phyloP scores from a whole-genome alignment of 352 stramenopile species.

The Globisporangium uncinulatum region DNA sequence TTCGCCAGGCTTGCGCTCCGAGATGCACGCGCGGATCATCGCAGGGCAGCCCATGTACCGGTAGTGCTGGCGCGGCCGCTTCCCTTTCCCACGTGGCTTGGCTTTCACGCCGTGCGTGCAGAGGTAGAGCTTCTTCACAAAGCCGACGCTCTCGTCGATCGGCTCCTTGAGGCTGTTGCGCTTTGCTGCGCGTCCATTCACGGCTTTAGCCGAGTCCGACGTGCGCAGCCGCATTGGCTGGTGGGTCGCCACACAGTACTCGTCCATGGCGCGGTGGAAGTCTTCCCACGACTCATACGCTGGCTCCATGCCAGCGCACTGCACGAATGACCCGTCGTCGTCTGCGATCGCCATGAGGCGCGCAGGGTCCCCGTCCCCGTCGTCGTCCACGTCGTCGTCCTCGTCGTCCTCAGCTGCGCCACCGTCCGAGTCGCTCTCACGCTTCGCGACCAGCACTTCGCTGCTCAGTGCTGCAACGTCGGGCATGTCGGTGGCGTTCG shows the following conservation, averaged over 20 bases:
- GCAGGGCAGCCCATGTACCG: conserved; percentile 79
- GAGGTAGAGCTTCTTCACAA: conserved; percentile 83
- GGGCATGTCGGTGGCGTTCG: conserved; percentile 13
- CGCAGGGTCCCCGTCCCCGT: conserved; percentile 27
- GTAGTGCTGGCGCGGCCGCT: conserved; percentile 74
- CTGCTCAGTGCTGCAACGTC: conserved; percentile 2
- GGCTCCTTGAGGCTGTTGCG: conserved; percentile 79
- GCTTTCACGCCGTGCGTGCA: conserved; percentile 83
- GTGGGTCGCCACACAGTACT: conserved; percentile 66
- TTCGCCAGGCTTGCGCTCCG: conserved; percentile 62
- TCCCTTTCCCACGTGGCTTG: conserved; percentile 77
- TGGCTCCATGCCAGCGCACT: conserved; percentile 67
- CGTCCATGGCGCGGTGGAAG: conserved; percentile 77
- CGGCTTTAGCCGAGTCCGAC: conserved; percentile 73
- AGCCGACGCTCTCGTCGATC: conserved; percentile 82
- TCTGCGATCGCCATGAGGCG: conserved; percentile 45
- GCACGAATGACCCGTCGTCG: conserved; percentile 55
- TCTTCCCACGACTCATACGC: conserved; percentile 81
- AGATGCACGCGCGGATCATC: conserved; percentile 82
- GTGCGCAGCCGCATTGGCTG: conserved; percentile 79
- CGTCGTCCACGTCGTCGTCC: conserved; percentile 41
- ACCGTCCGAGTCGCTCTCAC: conserved; percentile 44
- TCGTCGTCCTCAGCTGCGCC: conserved; percentile 27
- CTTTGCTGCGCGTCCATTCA: conserved; percentile 75
- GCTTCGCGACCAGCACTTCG: conserved; percentile 57